Evolutionary conservation across 2,329 filamentous ascomycete species (phyloP).

Genomic region (Neonectria ditissima): DNA sequence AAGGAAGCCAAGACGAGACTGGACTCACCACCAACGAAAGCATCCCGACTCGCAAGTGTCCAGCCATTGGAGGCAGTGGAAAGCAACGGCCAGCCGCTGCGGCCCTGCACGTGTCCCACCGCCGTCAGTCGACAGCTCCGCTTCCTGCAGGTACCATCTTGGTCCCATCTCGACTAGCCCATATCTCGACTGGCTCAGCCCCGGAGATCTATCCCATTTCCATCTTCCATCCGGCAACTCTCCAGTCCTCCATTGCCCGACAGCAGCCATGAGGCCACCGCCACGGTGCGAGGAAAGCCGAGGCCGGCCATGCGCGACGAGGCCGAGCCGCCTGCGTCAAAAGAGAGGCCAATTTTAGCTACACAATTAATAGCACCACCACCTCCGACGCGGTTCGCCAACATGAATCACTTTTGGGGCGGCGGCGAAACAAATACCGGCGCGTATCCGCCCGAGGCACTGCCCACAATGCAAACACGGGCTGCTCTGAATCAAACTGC

Average conservation of each 20-base stretch:
- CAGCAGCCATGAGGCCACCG: slow-evolving; percentile 17
- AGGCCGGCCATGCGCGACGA: neutral
- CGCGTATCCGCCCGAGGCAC: slow-evolving; percentile 24
- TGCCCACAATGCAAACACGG: slow-evolving; percentile 26
- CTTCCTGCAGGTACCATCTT: slow-evolving; percentile 45
- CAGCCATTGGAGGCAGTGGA: neutral
- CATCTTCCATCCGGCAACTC: no score
- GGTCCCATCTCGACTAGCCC: slow-evolving; percentile 33
- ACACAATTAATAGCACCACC: slow-evolving; percentile 4
- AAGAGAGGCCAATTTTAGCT: slow-evolving; percentile 5
- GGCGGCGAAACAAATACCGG: slow-evolving; percentile 17
- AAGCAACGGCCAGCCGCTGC: slow-evolving; percentile 1
- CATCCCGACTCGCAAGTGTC: slow-evolving; percentile 6
- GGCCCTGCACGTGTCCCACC: slow-evolving; percentile 34
- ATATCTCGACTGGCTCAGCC: slow-evolving; percentile 15
- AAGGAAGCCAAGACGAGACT: neutral
- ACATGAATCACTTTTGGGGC: slow-evolving; percentile 6
- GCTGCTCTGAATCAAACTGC: slow-evolving; percentile 35
- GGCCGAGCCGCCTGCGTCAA: neutral
- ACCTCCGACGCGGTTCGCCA: slow-evolving; percentile 10
- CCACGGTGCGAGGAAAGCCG: slow-evolving; percentile 5
- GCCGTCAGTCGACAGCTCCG: slow-evolving; percentile 28
- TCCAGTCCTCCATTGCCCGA: neutral
- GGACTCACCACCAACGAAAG: neutral
- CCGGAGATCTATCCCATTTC: slow-evolving; percentile 39